Conservation (phyloP, 169 alveolate species). For the Cryptosporidium baileyi region DNA sequence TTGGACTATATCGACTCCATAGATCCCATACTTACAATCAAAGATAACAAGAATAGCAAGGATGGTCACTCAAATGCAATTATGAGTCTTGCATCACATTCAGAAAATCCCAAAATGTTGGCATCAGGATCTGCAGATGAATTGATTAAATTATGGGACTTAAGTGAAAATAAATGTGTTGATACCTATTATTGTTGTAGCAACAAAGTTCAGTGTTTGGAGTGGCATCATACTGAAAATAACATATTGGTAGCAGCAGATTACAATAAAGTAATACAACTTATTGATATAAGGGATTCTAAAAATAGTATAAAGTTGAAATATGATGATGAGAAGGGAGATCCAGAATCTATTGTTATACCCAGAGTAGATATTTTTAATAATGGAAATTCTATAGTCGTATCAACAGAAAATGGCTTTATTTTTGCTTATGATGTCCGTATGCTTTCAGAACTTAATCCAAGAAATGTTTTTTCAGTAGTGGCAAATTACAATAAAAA, state of each 20-base stretch:
- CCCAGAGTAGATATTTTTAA: not conserved
- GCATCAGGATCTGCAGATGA: conserved; percentile 91
- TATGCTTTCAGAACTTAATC: not conserved
- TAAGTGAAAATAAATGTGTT: conserved; percentile 85
- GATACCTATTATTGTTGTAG: conserved; percentile 84
- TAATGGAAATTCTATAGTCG: conserved; percentile 7
- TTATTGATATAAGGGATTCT: conserved; percentile 22
- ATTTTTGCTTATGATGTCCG: conserved; percentile 37
- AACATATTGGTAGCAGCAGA: conserved; percentile 63
- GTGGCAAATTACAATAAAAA: conserved; percentile 1
- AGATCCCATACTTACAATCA: conserved; percentile 60
- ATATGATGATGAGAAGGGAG: conserved; percentile 37
- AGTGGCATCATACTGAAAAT: conserved; percentile 72
- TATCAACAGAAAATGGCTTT: conserved; percentile 55
- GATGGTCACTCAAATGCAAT: conserved; percentile 71
- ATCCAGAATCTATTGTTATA: conserved; percentile 40
- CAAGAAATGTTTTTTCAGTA: not conserved
- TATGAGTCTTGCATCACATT: conserved; percentile 59
- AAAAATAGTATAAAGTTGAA: not conserved
- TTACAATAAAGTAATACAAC: conserved; percentile 13
- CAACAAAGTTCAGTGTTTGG: conserved; percentile 74
- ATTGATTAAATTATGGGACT: conserved; percentile 89
- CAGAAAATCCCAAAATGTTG: conserved; percentile 65
- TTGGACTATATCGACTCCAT: conserved; percentile 71
- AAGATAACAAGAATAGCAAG: not conserved